Base-by-base conservation (phyloP, 2,329 filamentous ascomycete genomes). In the Aspergillus viridinutans region DNA sequence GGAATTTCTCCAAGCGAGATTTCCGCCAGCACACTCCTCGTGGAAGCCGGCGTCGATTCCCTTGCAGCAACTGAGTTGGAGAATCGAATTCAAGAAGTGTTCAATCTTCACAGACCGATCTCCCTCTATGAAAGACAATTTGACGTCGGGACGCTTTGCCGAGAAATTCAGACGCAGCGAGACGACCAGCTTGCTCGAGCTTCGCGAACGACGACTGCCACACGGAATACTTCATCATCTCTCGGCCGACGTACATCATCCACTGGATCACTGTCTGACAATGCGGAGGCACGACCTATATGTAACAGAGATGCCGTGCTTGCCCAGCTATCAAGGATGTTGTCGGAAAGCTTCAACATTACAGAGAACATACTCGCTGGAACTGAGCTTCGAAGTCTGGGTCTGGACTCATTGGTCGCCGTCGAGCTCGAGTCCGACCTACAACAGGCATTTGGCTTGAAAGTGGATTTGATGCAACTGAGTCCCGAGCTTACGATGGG, bases 391-490 rank as follows among this genome's bases (percentile, higher is more conserved):
- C 43, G 49, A 29, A 40, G 43, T 47, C 43, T 54, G 12, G 52
- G 52, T 3, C 25, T 54, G 3, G 29, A 54, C 52, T 54, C 52
- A n/a, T 47, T 54, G 5, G 52, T 35, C 7, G 40, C 20, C 8
- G 21, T 54, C 2, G 52, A 54, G 52, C 45, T 54, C 12, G 28
- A 54, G 52, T 49, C 45, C 3, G 52, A 54, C 14, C 28, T 54
- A 12, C 29, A 38, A 7, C 12, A 20, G 8, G 40, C 5, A 28
- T 54, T 54, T 49, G 52, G 52, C 17, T 12, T 49, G 17, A 49
- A n/a, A 23, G 20, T 54, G 5, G 17, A 49, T 32, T 49, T 54
- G 52, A 40, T 54, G 52, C 52, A 49, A 25, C 28, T 54, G 3
- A 38, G 32, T 38, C 14, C 32, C 6, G 32, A 38, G 32, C 32